Base-by-base conservation (phyloP, 441 rosid species). In the Populus hybrid region DNA sequence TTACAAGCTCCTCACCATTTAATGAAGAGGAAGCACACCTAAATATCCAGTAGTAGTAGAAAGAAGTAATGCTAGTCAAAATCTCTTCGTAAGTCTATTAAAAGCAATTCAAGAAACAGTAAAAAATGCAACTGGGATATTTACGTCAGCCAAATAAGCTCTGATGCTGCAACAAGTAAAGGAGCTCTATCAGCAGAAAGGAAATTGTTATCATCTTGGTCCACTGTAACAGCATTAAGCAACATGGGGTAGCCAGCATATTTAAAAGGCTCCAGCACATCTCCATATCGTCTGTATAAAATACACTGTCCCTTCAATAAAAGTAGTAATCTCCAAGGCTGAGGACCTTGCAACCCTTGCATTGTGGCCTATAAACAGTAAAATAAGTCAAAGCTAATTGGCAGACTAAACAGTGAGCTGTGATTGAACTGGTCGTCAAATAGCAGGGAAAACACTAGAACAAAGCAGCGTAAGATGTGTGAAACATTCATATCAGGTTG, bases 331-430 rank as follows among this genome's bases (percentile, higher is more conserved):
- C 99, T 93, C 99, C 99, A 97, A 70, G 97, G 89, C 83, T 97
- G 99, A 75, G 99, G 99, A 87, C 99, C 99, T 90, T 95, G 99
- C 84, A 97, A 84, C 66, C 99, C 99, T 97, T 97, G 99, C 95
- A 97, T 93, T 78, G 99, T 95, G 77, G 99, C 98, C 99, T 97
- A 77, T 46, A 80, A 81, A 85, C 76, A 87, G 76, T 8, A 74
- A 75, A 8, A 38, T n/a, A 59, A 26, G 57, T 70, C 21, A 11
- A 70, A 64, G 10, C 24, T 8, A 74, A 28, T 54, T 42, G 32
- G 70, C 21, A 40, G 61, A 34, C 10, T 4, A n/a, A 20, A 77
- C 67, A 65, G 1, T 2, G 26, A 77, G 54, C 24, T 71, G 35
- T 14, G 23, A 69, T 9, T 75, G 72, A 75, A 59, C 57, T 12